Percentiles rank a stretch among this genome's conserved stretches.
Evolutionary conservation across 2,329 filamentous ascomycete species (phyloP).

Genomic region (Bimuria novae-zelandiae): DNA sequence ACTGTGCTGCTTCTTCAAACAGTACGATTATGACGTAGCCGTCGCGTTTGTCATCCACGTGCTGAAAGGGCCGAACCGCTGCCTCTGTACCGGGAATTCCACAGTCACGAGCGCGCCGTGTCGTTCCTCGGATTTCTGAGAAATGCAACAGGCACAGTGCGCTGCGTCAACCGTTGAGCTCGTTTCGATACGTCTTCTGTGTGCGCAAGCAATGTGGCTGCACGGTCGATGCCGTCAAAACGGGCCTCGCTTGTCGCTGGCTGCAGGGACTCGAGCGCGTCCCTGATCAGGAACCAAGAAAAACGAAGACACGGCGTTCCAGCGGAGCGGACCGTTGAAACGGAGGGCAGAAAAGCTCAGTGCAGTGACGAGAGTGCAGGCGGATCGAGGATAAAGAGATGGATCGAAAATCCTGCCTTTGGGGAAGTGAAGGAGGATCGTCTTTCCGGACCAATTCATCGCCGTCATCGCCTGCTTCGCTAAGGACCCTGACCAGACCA

Average conservation of each 20-base stretch:
- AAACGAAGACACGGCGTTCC: not conserved
- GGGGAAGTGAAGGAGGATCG: not conserved
- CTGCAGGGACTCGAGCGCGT: slow-evolving; percentile 2
- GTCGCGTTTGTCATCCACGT: slow-evolving; percentile 10
- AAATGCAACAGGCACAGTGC: slow-evolving; percentile 3
- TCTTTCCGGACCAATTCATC: not conserved
- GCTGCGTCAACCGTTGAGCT: not conserved
- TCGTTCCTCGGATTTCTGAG: not conserved
- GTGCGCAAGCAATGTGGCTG: not conserved
- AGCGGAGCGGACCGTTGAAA: slow-evolving; percentile 2
- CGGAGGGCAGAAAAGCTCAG: slow-evolving; percentile 9
- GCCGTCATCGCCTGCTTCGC: not conserved
- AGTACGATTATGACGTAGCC: slow-evolving; percentile 5
- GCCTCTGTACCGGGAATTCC: not conserved
- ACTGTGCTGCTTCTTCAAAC: not conserved
- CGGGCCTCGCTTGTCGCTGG: not conserved
- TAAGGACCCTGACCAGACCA: not conserved
- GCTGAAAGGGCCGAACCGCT: not conserved
- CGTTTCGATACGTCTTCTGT: not conserved
- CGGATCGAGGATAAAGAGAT: slow-evolving; percentile 12
- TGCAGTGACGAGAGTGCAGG: slow-evolving; percentile 1
- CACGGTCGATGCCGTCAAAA: slow-evolving; percentile 1
- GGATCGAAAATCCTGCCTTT: slow-evolving; percentile 10
- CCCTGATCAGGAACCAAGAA: not conserved
- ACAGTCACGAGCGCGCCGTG: not conserved